Base-by-base conservation (phyloP, 257 asterid species). In the Eucommia ulmoides region DNA sequence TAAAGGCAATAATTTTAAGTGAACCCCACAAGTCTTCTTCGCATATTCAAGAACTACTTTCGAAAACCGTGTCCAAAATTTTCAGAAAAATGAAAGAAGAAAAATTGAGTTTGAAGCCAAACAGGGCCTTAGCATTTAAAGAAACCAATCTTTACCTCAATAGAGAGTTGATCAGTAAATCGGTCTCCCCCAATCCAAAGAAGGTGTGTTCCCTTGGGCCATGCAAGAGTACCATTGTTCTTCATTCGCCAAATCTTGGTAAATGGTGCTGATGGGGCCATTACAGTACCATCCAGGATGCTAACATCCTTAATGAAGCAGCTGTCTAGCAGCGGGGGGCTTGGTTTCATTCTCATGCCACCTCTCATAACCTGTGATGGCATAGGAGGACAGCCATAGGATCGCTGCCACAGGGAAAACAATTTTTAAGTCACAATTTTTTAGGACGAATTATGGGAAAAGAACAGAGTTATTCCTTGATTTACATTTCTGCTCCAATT, bases 241-340 rank as follows among this genome's bases (percentile, higher is more conserved):
- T 75, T 87, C 94, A 91, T 75, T 64, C 89, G 69, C 99, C 99
- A 91, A 59, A 91, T 86, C 79, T 91, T 91, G 59, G 96, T 86
- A 65, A 91, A 86, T 14, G 70, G 84, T 57, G 80, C 69, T 18
- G 45, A 64, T 62, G 99, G 99, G 24, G 83, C 75, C 78, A 86
- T 69, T 58, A 76, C 45, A 22, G 97, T 86, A 45, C 93, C 99
- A 70, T 91, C 99, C 57, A 71, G 53, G 50, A 91, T 44, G 65
- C 74, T 91, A 63, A 86, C 82, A 72, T 91, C 99, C 61, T 63
- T 81, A 51, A 81, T 67, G 71, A 81, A 91, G 47, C 78, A 75
- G 62, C 97, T 79, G 59, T 86, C 93, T 0, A 81, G 75, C 72
- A 70, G 77, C 20, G 61, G 54, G 20, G 64, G 61, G 53, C 59